Evolutionary conservation across 257 asterid genomes (phyloP).

Genomic region (Knoxia roxburghii): DNA sequence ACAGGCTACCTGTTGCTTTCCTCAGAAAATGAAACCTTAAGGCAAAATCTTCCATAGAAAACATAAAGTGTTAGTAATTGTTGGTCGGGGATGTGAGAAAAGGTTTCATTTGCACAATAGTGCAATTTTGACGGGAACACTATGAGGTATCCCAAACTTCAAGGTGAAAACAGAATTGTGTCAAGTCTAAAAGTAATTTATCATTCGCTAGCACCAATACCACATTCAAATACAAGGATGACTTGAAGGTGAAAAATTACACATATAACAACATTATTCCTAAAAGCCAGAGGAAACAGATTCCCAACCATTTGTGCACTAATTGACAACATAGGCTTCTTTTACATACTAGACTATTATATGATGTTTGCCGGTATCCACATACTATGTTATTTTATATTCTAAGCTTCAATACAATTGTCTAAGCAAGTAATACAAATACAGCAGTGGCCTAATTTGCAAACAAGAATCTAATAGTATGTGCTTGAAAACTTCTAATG

Average conservation of each 20-base stretch:
- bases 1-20: background rate
- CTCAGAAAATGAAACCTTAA: background rate
- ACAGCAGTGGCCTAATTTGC: background rate
- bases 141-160: background rate
- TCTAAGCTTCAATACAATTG: background rate
- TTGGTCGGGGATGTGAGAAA: background rate
- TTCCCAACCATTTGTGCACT: background rate
- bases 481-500: background rate
- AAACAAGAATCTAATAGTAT: background rate
- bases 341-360: background rate
- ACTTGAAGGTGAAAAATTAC: background rate
- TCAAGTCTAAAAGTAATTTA: background rate
- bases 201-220: no score
- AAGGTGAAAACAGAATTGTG: background rate
- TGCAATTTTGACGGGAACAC: background rate
- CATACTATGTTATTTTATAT: no score
- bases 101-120: background rate
- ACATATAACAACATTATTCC: background rate
- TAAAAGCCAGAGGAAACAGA: background rate
- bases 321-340: background rate
- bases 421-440: background rate
- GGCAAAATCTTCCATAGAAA: no score
- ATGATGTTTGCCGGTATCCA: no score
- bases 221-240: background rate
- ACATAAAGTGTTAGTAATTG: no score